Conservation (phyloP, 2,329 filamentous ascomycete species). For the Dryadomyces quercus-mongolicae region DNA sequence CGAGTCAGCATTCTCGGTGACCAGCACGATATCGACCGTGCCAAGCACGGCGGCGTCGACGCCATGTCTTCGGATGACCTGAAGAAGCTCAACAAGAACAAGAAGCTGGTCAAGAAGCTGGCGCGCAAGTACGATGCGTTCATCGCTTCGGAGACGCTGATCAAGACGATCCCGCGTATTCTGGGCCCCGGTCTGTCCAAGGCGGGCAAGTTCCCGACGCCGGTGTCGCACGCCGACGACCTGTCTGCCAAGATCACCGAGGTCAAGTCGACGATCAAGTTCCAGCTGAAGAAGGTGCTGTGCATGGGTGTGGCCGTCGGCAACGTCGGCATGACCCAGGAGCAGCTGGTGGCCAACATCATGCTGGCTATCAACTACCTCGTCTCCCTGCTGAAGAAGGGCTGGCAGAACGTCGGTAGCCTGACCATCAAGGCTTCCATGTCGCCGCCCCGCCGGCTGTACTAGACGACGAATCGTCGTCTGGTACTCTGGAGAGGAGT, state of each 20-base stretch:
- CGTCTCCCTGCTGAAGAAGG: constrained; percentile 98
- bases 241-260: constrained; percentile 92
- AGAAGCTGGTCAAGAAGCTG: constrained; percentile 99
- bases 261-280: constrained; percentile 99
- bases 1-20: constrained; percentile 50
- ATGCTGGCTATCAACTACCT: constrained; percentile 99
- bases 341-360: constrained; percentile 95
- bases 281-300: constrained; percentile 99
- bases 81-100: constrained; percentile 99
- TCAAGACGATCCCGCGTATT: constrained; percentile 99
- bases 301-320: constrained; percentile 99
- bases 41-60: constrained; percentile 97
- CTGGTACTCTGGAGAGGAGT: too few relatives aligned
- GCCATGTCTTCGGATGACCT: constrained; percentile 97
- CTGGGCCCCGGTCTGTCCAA: constrained; percentile 97
- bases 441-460: constrained; percentile 95
- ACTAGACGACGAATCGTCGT: constrained; percentile 45
- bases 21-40: constrained; percentile 98
- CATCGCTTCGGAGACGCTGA: constrained; percentile 89
- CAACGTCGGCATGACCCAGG: constrained; percentile 94
- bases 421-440: constrained; percentile 99
- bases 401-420: constrained; percentile 99
- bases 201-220: constrained; percentile 99
- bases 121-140: constrained; percentile 99
- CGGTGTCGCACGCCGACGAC: constrained; percentile 93